phyloP scores from a whole-genome alignment of 352 stramenopile species.

The Elongisporangium undulatum region DNA sequence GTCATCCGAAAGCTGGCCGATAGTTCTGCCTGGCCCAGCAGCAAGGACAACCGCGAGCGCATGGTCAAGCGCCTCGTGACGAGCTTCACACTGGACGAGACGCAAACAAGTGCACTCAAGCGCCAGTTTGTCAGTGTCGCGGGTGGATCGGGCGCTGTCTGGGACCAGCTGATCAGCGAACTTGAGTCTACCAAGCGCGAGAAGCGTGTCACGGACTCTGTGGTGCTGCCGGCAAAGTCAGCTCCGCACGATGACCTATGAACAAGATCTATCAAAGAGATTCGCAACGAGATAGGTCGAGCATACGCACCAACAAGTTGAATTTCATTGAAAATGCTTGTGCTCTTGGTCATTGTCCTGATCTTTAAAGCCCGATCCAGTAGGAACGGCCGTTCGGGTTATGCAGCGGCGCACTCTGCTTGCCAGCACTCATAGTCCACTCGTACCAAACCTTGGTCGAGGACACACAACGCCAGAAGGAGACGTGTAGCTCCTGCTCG shows the following conservation, averaged over 20 bases:
- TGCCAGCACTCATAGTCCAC: conserved; percentile 85
- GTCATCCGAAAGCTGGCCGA: conserved; percentile 28
- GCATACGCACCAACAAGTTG: neutral
- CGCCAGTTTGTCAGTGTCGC: conserved; percentile 34
- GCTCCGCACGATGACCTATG: neutral
- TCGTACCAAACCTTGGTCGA: conserved; percentile 97
- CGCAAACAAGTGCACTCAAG: conserved; percentile 29
- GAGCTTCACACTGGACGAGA: conserved; percentile 12
- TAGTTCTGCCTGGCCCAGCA: conserved; percentile 37
- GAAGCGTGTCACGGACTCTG: neutral
- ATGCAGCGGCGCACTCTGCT: conserved; percentile 84
- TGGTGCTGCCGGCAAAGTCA: neutral
- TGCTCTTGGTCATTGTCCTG: neutral
- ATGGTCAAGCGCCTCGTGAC: conserved; percentile 17
- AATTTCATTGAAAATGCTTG: neutral
- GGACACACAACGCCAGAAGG: conserved; percentile 91
- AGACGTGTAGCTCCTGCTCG: conserved; percentile 77
- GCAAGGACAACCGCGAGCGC: conserved; percentile 32
- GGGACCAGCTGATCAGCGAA: neutral
- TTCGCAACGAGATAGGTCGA: neutral
- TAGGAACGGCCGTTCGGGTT: conserved; percentile 96
- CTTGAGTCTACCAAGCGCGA: neutral
- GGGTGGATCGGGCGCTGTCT: conserved; percentile 13
- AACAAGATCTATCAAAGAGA: neutral
- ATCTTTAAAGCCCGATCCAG: conserved; percentile 90